phyloP scores from a whole-genome alignment of 805 yeast species.

The Teunomyces kruisii region DNA sequence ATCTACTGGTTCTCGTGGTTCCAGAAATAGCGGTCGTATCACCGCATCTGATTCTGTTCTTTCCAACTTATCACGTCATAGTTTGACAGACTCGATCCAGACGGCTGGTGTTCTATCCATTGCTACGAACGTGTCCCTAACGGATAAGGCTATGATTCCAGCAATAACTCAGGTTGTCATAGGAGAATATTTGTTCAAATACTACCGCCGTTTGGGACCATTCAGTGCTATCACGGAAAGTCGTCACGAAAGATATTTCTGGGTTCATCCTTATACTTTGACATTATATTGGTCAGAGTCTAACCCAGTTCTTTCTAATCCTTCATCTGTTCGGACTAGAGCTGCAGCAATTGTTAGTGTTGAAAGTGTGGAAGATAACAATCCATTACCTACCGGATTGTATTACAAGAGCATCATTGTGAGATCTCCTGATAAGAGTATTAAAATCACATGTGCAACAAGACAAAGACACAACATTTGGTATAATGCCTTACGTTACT shows the following conservation, averaged over 20 bases:
- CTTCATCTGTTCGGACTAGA: conserved; percentile 63
- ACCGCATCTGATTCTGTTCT: conserved; percentile 18
- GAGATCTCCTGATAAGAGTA: conserved; percentile 60
- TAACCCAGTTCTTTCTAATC: conserved; percentile 74
- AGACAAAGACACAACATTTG: conserved; percentile 87
- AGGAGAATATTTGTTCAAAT: conserved; percentile 88
- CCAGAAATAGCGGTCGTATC: conserved; percentile 6
- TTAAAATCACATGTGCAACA: conserved; percentile 85
- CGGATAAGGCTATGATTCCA: conserved; percentile 72
- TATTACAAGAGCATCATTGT: conserved; percentile 82
- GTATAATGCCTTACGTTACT: conserved; percentile 78
- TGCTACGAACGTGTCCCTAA: conserved; percentile 62
- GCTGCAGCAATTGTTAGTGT: conserved; percentile 80
- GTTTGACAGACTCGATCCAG: conserved; percentile 32
- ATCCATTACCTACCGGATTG: conserved; percentile 86
- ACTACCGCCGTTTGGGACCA: conserved; percentile 75
- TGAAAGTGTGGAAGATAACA: conserved; percentile 77
- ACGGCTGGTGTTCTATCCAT: conserved; percentile 40
- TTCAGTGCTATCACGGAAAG: conserved; percentile 71
- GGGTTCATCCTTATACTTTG: conserved; percentile 94
- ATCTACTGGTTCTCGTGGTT: conserved; percentile 8
- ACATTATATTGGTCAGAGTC: conserved; percentile 86
- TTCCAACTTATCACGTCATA: conserved; percentile 34
- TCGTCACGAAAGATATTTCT: conserved; percentile 89
- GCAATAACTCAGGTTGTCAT: conserved; percentile 90